Evolutionary conservation across 1,139 yeast species (phyloP), one percentile per base, ranked within the genome.

Genomic region (Hyphopichia khmerensis): DNA sequence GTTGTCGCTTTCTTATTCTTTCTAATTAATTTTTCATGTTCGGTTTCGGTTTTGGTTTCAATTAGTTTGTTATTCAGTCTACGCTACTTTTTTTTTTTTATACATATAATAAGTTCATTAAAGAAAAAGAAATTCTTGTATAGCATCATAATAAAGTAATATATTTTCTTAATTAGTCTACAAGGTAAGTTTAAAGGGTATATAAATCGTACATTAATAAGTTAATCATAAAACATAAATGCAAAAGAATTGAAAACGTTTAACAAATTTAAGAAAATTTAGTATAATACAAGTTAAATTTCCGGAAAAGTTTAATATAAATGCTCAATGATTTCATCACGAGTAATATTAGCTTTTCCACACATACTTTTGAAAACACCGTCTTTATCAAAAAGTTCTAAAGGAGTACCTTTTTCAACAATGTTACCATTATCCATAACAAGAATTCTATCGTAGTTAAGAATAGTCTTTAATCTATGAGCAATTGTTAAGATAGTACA

Each of bases 291-390:
- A 26, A 26, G 29, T 11, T 26, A 7, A 7, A 9, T 26, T 11
- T 21, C 8, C 24, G 8, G 4, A 26, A 26, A 26, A 26, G 4
- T 7, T 26, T 26, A 26, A 26, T 11, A 11, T 11, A 26, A 26
- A 26, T 26, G n/a, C 10, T 26, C n/a, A 11, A 26, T 4, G 10
- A 26, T 26, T 11, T 26, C 29, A 26, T 11, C 29, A 26, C 29
- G 29, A 11, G n/a, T 43, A 26, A 65, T 60, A 42, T 63, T 63
- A 5, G 73, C 64, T 48, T 63, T 67, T 24, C 65, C 62, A 51
- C 77, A 71, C 71, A 71, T 67, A 43, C 60, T 61, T 42, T 64
- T 60, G 53, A 71, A 71, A 14, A 62, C 57, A 29, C 87, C 73
- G 18, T 47, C 47, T 14, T 46, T 33, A 3, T 36, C 36, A 45